Evolutionary conservation across 2,329 filamentous ascomycete genomes (phyloP).

Genomic region (Arthroderma sp.): DNA sequence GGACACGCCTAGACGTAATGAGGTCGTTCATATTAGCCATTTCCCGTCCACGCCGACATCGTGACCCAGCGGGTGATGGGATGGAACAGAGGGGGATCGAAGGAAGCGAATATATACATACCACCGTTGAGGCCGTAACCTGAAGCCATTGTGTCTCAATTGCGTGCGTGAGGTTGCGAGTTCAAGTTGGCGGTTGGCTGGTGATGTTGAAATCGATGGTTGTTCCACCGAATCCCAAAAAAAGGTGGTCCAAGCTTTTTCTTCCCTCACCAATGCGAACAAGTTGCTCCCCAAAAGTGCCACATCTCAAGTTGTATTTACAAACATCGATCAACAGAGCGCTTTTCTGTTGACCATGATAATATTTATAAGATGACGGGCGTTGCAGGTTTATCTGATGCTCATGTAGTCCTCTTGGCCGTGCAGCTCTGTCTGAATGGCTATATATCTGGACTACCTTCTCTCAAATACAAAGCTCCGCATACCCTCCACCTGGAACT

Average conservation of each 20-base stretch:
- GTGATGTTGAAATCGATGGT: background rate
- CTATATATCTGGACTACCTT: slow-evolving; percentile 41
- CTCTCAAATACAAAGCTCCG: slow-evolving; percentile 39
- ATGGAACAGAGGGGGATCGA: background rate
- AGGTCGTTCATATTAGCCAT: background rate
- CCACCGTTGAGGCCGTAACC: slow-evolving; percentile 45
- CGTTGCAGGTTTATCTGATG: slow-evolving; percentile 36
- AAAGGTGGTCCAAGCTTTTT: slow-evolving; percentile 13
- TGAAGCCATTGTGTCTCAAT: slow-evolving; percentile 35
- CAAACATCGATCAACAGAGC: background rate
- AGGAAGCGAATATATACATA: slow-evolving; percentile 22
- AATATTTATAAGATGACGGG: slow-evolving; percentile 26
- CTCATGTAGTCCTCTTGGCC: slow-evolving; percentile 48
- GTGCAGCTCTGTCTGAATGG: slow-evolving; percentile 44
- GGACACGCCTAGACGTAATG: slow-evolving; percentile 45
- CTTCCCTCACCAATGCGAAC: background rate
- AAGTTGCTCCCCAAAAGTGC: too few species aligned
- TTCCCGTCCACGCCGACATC: slow-evolving; percentile 8
- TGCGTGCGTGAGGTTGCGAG: slow-evolving; percentile 5
- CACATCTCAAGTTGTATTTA: background rate
- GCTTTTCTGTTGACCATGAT: slow-evolving; percentile 7
- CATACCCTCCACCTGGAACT: slow-evolving; percentile 41
- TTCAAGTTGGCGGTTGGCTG: slow-evolving; percentile 2
- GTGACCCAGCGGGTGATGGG: background rate
- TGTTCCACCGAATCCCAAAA: background rate